Conservation (phyloP, 192 early-diverging fungal species). For the Coemansia aciculifera region DNA sequence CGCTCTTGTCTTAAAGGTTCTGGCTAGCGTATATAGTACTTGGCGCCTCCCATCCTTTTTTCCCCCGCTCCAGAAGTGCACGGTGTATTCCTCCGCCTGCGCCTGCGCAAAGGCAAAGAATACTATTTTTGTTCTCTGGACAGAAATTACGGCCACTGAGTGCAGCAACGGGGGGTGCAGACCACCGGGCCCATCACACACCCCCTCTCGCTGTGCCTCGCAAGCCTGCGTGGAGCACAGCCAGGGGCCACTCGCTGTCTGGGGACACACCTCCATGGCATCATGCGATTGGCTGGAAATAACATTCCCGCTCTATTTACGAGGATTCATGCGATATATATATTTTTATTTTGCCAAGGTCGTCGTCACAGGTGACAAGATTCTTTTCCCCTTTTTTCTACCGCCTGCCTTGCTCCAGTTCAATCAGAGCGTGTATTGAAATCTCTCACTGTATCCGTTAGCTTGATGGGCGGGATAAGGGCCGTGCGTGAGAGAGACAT, state of each 20-base stretch:
- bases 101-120: constrained; percentile 2
- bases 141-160: constrained; percentile 7
- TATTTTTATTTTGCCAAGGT: background rate
- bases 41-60: background rate
- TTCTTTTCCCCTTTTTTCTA: background rate
- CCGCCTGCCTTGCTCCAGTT: background rate
- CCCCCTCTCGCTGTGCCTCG: background rate
- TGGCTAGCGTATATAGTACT: constrained; percentile 6
- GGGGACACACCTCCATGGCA: constrained; percentile 2
- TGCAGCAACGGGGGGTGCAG: background rate
- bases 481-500: background rate
- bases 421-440: background rate
- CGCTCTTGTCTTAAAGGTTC: background rate
- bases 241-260: background rate
- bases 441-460: background rate
- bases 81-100: constrained; percentile 9
- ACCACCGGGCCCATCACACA: background rate
- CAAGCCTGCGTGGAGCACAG: background rate
- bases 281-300: constrained; percentile 4
- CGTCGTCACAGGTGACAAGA: background rate
- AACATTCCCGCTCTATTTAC: background rate
- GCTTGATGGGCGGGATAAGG: background rate
- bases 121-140: background rate
- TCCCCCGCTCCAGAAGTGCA: constrained; percentile 9
- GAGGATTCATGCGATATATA: background rate